Evolutionary conservation across 768 basidiomycete species (phyloP), one percentile per base, ranked within the genome.

Genomic region (Phanerochaete carnosa): DNA sequence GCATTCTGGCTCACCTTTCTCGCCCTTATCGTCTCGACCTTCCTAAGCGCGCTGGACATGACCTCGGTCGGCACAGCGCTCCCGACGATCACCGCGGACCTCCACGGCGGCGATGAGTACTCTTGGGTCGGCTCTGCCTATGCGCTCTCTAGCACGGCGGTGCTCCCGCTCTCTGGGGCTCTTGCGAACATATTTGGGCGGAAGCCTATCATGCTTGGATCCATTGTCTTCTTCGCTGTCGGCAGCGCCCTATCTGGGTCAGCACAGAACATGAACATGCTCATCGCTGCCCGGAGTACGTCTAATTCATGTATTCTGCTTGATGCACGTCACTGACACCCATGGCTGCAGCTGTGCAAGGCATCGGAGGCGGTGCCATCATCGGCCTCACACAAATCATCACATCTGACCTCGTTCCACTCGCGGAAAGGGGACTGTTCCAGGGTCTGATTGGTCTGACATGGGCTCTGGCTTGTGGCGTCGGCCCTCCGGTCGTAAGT

Each of bases 231-330:
- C 23, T 77, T 78, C 56, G 74, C 75, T 0, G 28, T 78, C 22
- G 79, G 80, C 0, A 74, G 73, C 11, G 77, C 75, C 0, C 26
- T 81, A 1, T 71, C 70, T 16, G 80, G 77, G 0, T 69, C 74
- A 0, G 76, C 78, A 0, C 66, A 74, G 46, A 75, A 57, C 50
- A 79, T 80, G 77, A 59, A 65, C 7, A 74, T 75, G 73, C 61
- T 78, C 1, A 79, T 81, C 49, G 77, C 71, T 6, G 77, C 74
- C 0, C 65, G 79, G 23, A 68, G 63, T 64, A 45, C 7, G 63
- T 55, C 15, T 45, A 25, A 25, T 15, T 12, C 22, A 9, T 37
- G 11, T 3, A 19, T 22, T 35, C 12, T 23, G n/a, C 15, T 1
- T 39, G 8, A 12, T 4, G 9, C 23, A 12, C 26, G 13, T 7